A percentile compares a stretch with the other conserved stretches of the same genome.
These are phyloP conservation scores for Heracleum sosnowskyi DNA, from an alignment of 129 eudicot genomes.

Conservation along the genomic window DNA sequence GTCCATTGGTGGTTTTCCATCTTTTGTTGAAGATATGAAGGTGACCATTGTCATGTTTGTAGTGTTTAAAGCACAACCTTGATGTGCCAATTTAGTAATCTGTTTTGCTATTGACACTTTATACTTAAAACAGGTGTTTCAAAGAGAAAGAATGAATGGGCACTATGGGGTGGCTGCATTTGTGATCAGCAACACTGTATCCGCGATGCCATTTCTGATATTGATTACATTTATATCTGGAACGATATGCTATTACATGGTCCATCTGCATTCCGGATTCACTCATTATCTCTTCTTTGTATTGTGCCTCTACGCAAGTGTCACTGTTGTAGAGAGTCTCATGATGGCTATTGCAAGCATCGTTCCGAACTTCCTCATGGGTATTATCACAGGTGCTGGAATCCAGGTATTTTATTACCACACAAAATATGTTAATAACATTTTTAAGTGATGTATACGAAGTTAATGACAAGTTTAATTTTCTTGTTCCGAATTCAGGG, in stretches of 20 bases:
- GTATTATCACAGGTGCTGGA: conserved; percentile 96
- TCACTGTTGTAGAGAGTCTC: conserved; percentile 96
- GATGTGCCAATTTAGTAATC: neutral
- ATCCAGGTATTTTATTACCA: conserved; percentile 55
- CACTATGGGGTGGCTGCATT: conserved; percentile 94
- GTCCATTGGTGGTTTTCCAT: conserved; percentile 99
- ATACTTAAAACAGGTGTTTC: conserved; percentile 56
- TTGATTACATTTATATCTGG: conserved; percentile 84
- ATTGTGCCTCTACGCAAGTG: conserved; percentile 90
- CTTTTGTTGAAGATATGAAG: conserved; percentile 99
- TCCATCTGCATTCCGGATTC: conserved; percentile 81
- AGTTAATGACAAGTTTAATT: neutral
- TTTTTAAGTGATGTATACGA: neutral
- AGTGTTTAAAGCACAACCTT: neutral
- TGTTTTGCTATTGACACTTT: neutral
- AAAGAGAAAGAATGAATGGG: conserved; percentile 90
- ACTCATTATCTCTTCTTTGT: conserved; percentile 84
- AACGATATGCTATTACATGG: conserved; percentile 92
- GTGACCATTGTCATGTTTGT: conserved; percentile 20
- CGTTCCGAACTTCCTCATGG: conserved; percentile 98
- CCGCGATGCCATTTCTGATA: conserved; percentile 90
- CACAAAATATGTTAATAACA: neutral
- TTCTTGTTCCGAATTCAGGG: conserved; percentile 33
- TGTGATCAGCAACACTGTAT: conserved; percentile 89
- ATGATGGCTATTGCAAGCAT: conserved; percentile 99